Evolutionary conservation across 371 early-diverging fungal species (phyloP).

Genomic region (Mortierella sp.): DNA sequence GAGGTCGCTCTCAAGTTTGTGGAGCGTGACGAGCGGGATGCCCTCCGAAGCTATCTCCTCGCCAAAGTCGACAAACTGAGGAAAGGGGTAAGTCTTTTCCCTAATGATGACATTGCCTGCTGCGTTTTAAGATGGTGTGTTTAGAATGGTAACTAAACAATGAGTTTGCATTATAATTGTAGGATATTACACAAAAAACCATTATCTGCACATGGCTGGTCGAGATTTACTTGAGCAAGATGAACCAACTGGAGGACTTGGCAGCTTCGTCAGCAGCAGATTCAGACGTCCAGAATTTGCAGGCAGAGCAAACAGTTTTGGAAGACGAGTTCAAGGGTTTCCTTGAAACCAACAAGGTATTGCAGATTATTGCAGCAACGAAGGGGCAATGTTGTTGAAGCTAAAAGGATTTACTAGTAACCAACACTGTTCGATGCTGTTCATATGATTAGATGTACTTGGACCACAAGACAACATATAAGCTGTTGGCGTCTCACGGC

Average conservation of each 20-base stretch:
- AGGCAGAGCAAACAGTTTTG: conserved; percentile 56
- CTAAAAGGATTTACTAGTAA: too few species aligned
- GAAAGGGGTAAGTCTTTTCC: conserved; percentile 63
- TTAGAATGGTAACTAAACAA: not conserved
- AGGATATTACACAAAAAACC: conserved; percentile 87
- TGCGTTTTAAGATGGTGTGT: too few species aligned
- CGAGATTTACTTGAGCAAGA: conserved; percentile 83
- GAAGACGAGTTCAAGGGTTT: conserved; percentile 81
- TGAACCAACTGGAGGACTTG: conserved; percentile 79
- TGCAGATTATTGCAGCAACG: not conserved
- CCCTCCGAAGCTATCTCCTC: conserved; percentile 81
- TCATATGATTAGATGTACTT: conserved; percentile 55
- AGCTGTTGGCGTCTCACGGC: conserved; percentile 88
- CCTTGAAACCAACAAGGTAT: conserved; percentile 75
- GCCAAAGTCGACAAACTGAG: conserved; percentile 74
- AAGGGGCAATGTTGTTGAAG: not conserved
- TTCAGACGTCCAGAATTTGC: conserved; percentile 51
- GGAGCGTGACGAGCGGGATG: conserved; percentile 77
- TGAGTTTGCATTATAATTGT: not conserved
- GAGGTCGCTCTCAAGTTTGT: conserved; percentile 89
- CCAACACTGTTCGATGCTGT: not conserved
- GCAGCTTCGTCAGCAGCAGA: conserved; percentile 64
- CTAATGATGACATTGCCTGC: not conserved
- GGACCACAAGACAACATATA: conserved; percentile 80
- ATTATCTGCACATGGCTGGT: conserved; percentile 91